Conservation (phyloP, 345 rosid genomes). For the Iberis pinnata region DNA sequence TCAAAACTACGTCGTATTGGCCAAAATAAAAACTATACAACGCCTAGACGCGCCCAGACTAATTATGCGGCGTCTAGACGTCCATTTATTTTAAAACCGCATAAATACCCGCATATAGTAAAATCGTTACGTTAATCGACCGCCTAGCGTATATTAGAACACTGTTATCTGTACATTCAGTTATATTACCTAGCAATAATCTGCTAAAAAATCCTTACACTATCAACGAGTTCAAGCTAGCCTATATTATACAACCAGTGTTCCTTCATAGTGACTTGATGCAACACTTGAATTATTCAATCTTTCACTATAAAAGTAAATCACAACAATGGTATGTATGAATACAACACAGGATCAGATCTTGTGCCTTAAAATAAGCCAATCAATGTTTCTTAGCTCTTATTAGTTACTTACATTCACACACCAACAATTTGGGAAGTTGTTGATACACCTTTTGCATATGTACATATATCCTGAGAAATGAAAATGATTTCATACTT, state of each 20-base stretch:
- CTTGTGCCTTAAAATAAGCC: constrained; percentile 11
- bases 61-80: too few relatives aligned
- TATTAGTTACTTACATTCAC: constrained; percentile 19
- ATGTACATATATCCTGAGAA: constrained; percentile 4
- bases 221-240: too few relatives aligned
- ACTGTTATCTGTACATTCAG: too few relatives aligned
- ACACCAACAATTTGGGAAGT: constrained; percentile 11
- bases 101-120: too few relatives aligned
- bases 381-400: constrained; percentile 19
- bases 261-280: constrained; percentile 1
- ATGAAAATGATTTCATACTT: neutral
- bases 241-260: neutral
- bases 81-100: too few relatives aligned
- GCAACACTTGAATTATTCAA: constrained; percentile 10
- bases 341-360: constrained; percentile 5
- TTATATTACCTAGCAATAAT: too few relatives aligned
- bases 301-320: neutral
- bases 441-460: constrained; percentile 8
- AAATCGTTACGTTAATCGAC: too few relatives aligned
- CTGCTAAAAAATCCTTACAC: too few relatives aligned
- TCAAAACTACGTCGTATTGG: too few relatives aligned
- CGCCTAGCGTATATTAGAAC: too few relatives aligned
- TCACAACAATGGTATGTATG: neutral
- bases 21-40: too few relatives aligned
- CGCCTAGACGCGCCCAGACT: too few relatives aligned